phyloP scores from a whole-genome alignment of 2,329 filamentous ascomycete species.

The Penicillium sp. region DNA sequence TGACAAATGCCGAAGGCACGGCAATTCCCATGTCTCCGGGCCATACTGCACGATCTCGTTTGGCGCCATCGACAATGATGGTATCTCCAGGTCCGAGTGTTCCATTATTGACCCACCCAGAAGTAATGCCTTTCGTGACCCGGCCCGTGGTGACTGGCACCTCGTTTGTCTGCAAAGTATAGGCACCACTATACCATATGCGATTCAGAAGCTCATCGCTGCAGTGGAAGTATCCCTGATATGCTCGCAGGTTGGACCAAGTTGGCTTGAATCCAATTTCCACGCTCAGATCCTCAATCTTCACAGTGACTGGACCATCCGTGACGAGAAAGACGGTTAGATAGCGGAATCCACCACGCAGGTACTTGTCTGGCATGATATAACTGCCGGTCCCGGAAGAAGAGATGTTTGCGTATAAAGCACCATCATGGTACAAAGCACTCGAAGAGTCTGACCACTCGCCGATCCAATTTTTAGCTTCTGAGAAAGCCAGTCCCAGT shows the following conservation, averaged over 20 bases:
- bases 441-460: slow-evolving; percentile 53
- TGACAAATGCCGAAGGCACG: slow-evolving; percentile 47
- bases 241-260: slow-evolving; percentile 55
- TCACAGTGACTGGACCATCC: slow-evolving; percentile 33
- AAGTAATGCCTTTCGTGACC: slow-evolving; percentile 29
- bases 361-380: slow-evolving; percentile 40
- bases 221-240: slow-evolving; percentile 57
- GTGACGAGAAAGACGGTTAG: slow-evolving; percentile 44
- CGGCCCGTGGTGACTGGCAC: slow-evolving; percentile 43
- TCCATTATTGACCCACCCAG: slow-evolving; percentile 45
- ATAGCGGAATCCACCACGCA: slow-evolving; percentile 50
- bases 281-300: slow-evolving; percentile 42
- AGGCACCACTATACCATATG: slow-evolving; percentile 60
- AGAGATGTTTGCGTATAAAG: slow-evolving; percentile 41
- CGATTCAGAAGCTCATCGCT: slow-evolving; percentile 56
- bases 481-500: slow-evolving; percentile 52
- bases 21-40: slow-evolving; percentile 56
- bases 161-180: slow-evolving; percentile 53
- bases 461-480: slow-evolving; percentile 53
- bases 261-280: slow-evolving; percentile 54
- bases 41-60: slow-evolving; percentile 48
- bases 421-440: slow-evolving; percentile 48
- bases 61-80: slow-evolving; percentile 48
- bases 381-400: slow-evolving; percentile 37
- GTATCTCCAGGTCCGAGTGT: slow-evolving; percentile 43